Base-by-base conservation (phyloP, 2,329 filamentous ascomycete genomes). In the Parastagonospora avenae region DNA sequence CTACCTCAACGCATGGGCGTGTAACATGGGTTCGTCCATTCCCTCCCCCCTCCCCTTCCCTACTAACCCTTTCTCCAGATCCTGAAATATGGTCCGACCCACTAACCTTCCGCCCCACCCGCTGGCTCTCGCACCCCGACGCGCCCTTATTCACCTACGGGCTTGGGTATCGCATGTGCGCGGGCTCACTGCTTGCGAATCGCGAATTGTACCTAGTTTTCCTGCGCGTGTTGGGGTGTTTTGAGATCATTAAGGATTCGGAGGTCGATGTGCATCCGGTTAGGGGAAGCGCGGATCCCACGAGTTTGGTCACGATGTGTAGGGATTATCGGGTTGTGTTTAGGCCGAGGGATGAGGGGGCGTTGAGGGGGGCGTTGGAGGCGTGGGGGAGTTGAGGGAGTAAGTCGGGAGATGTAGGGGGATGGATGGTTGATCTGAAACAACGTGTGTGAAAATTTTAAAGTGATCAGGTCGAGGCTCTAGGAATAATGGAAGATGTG, bases 1-100 rank as follows among this genome's bases (percentile, higher is more conserved):
- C 31, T 88, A 87, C 66, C 72, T 88, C 24, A 89, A 88, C 50
- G 82, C 84, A 0, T 88, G 85, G 85, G 85, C 85, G 2, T 88
- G 85, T 61, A 88, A 88, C 54, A 86, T 86, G 82, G 84, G 83
- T 84, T 73, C 63, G 77, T 68, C 41, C n/a, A 5, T 1, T 16
- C 30, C 8, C 9, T 8, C 14, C 7, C 11, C 14, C 14, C 24
- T 28, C n/a, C 11, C 28, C 12, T n/a, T 4, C 7, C 38, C 42
- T 30, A 35, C 50, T 58, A 14, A 55, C 44, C 9, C 15, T 24
- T 2, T 4, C 11, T 8, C 54, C 35, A 70, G 83, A 86, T 61
- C 73, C 78, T 0, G 76, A 78, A 9, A 77, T 85, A n/a, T 86
- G 82, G 82, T 67, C 63, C 11, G 84, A 87, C 55, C 82, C 84